A percentile compares a stretch with the other conserved stretches of the same genome.
Evolutionary conservation across 176 grass and related monocot genomes (phyloP).

Genomic region (Hyparrhenia diplandra): DNA sequence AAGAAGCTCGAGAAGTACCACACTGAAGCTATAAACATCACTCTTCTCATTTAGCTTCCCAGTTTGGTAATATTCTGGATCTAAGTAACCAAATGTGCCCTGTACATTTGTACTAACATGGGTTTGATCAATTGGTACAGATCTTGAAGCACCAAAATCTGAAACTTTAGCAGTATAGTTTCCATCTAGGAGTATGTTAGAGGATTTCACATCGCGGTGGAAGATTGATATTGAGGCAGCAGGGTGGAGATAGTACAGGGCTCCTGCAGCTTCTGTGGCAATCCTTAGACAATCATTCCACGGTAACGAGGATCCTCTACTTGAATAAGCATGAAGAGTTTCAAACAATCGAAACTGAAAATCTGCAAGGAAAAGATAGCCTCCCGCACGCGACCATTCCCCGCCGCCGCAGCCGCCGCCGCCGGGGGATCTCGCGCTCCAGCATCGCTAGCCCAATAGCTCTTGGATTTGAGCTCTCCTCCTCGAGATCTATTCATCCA

Average conservation of each 20-base stretch:
- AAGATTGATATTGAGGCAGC: background rate
- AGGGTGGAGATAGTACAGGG: background rate
- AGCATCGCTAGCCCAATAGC: no score
- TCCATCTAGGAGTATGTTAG: conserved; percentile 3
- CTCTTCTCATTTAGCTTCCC: background rate
- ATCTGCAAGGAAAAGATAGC: no score
- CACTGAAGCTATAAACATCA: background rate
- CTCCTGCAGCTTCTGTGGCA: background rate
- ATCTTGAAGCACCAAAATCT: background rate
- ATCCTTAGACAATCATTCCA: background rate
- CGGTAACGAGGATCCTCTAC: background rate
- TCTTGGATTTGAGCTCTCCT: no score
- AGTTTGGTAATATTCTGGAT: background rate
- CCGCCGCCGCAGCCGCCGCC: no score
- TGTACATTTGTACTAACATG: background rate
- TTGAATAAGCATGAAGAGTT: background rate
- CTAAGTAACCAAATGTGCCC: conserved; percentile 2
- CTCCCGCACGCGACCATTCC: no score
- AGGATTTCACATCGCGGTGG: background rate
- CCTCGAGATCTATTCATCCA: no score
- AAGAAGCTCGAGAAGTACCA: background rate
- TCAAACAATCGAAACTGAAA: no score
- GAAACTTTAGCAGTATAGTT: background rate
- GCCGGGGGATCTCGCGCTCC: no score
- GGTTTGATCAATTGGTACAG: background rate